Percentiles rank a stretch among this genome's conserved stretches.
Evolutionary conservation across 164 flowering plant genomes (phyloP).

Genomic region (Aristolochia fimbriata): DNA sequence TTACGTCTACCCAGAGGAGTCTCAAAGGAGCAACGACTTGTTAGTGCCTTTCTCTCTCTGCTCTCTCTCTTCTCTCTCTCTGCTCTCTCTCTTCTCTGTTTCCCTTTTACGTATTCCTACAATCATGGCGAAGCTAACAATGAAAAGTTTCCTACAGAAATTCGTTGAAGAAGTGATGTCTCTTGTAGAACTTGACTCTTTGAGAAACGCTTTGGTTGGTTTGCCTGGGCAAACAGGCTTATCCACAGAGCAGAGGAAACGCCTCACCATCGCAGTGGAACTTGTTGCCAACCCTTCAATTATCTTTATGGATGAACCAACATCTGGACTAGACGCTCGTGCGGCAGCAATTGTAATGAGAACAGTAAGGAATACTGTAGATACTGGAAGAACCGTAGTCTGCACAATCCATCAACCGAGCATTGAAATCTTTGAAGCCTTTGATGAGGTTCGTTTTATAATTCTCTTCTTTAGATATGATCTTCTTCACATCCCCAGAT

Average conservation of each 20-base stretch:
- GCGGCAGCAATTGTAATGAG: slow-evolving; percentile 99
- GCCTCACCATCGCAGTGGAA: slow-evolving; percentile 93
- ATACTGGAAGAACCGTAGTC: slow-evolving; percentile 92
- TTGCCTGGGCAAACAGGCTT: slow-evolving; percentile 74
- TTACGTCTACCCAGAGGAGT: slow-evolving; percentile 81
- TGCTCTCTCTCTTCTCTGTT: too few relatives aligned
- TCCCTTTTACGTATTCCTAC: background rate
- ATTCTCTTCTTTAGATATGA: background rate
- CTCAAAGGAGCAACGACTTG: slow-evolving; percentile 40
- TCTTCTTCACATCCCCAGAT: background rate
- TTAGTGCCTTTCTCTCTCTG: slow-evolving; percentile 16
- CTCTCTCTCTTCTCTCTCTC: too few relatives aligned
- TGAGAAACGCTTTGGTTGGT: slow-evolving; percentile 82
- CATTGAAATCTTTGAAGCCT: slow-evolving; percentile 92
- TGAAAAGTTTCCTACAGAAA: slow-evolving; percentile 32
- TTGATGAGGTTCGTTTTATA: slow-evolving; percentile 64
- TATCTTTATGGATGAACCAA: slow-evolving; percentile 97
- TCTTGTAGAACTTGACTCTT: slow-evolving; percentile 65
- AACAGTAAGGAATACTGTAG: slow-evolving; percentile 90
- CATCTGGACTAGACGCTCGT: slow-evolving; percentile 96
- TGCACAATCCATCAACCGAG: slow-evolving; percentile 98
- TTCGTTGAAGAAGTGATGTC: slow-evolving; percentile 90
- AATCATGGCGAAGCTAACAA: background rate
- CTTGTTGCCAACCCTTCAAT: slow-evolving; percentile 97
- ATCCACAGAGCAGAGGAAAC: slow-evolving; percentile 92